These are phyloP conservation scores for Rhodotorula sp. DNA, from an alignment of 1,284 basidiomycete genomes.

Conservation along the genomic window DNA sequence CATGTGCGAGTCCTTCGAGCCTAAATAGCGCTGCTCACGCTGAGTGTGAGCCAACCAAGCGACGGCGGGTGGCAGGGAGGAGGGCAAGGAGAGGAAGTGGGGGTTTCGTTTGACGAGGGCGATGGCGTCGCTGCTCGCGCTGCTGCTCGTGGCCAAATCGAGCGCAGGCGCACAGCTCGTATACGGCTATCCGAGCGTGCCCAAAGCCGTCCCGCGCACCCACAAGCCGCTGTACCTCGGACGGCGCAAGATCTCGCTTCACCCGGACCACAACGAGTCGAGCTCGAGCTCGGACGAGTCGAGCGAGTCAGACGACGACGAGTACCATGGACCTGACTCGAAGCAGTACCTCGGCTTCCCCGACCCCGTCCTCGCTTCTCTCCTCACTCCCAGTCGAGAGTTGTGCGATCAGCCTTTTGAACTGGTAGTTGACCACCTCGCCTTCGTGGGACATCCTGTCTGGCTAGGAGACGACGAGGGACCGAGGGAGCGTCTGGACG, in stretches of 20 bases:
- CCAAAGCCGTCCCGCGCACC: constrained; percentile 40
- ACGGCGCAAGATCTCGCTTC: constrained; percentile 17
- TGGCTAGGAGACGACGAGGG: constrained; percentile 65
- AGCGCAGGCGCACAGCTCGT: constrained; percentile 37
- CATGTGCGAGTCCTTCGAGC: background rate
- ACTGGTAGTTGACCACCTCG: constrained; percentile 85
- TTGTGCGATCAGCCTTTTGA: constrained; percentile 95
- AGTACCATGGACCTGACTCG: constrained; percentile 11
- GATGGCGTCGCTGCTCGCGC: constrained; percentile 40
- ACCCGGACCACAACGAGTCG: constrained; percentile 21
- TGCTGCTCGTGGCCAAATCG: constrained; percentile 42
- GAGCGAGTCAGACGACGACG: constrained; percentile 17
- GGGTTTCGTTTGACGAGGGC: too few species aligned
- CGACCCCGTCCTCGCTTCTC: constrained; percentile 72
- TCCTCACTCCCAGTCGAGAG: constrained; percentile 69
- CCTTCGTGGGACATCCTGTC: constrained; percentile 92
- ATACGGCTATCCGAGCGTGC: constrained; percentile 41
- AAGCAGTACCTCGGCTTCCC: constrained; percentile 68
- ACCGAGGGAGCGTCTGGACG: constrained; percentile 55
- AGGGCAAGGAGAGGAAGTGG: background rate
- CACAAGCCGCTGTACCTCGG: constrained; percentile 40
- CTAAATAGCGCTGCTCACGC: background rate
- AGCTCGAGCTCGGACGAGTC: constrained; percentile 23
- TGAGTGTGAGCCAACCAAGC: too few species aligned
- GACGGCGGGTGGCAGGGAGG: background rate